These are phyloP conservation scores for Phoma herbarum DNA, from an alignment of 2,329 filamentous ascomycete genomes.

Conservation along the genomic window DNA sequence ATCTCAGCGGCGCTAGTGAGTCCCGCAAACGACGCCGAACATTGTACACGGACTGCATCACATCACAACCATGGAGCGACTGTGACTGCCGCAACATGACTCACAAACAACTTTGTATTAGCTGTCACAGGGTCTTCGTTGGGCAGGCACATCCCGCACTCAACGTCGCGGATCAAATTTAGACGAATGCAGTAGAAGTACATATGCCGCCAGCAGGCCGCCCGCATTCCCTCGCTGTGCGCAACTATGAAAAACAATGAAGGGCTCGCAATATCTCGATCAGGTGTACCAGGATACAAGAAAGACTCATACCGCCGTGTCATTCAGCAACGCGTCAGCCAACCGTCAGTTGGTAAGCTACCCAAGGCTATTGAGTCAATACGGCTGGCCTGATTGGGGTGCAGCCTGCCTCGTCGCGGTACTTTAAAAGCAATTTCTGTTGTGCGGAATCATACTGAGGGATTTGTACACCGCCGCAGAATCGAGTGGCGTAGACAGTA, in stretches of 20 bases:
- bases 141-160: constrained; percentile 3
- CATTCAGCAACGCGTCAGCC: constrained; percentile 12
- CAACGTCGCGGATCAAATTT: constrained; percentile 26
- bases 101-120: not conserved
- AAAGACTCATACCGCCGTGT: constrained; percentile 3
- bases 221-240: constrained; percentile 8
- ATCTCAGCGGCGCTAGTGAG: not conserved
- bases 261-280: constrained; percentile 8
- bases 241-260: constrained; percentile 17
- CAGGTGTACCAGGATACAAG: constrained; percentile 1
- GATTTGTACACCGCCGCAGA: constrained; percentile 18
- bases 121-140: not conserved
- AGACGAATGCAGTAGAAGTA: constrained; percentile 49
- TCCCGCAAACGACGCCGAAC: constrained; percentile 9
- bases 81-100: not conserved
- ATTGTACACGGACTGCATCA: not conserved
- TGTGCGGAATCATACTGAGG: constrained; percentile 1
- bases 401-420: constrained; percentile 2
- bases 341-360: constrained; percentile 4
- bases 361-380: constrained; percentile 15
- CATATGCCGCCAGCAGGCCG: constrained; percentile 29
- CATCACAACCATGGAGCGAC: not conserved
- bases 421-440: constrained; percentile 2
- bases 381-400: constrained; percentile 5
- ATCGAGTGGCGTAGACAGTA: constrained; percentile 1